Evolutionary conservation across 805 yeast species (phyloP).

Genomic region (Candida chilensis): DNA sequence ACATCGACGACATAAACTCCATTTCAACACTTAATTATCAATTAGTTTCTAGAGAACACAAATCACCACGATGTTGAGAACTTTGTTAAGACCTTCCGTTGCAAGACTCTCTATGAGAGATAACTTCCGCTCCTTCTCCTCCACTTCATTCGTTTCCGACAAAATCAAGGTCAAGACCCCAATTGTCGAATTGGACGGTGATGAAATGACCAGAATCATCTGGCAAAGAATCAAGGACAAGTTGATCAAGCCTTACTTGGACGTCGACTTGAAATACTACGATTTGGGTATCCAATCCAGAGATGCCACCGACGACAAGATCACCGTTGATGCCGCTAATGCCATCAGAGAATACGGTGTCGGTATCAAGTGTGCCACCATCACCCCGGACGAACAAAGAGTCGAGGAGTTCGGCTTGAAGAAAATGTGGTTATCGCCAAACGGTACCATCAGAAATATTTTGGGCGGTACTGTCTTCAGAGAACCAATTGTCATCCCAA

Average conservation of each 20-base stretch:
- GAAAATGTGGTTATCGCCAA: conserved; percentile 83
- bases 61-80: no score
- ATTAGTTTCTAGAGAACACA: no score
- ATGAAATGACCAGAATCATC: conserved; percentile 81
- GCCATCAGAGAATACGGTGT: conserved; percentile 71
- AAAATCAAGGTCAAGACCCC: conserved; percentile 69
- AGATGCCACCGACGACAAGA: conserved; percentile 63
- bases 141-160: conserved; percentile 4
- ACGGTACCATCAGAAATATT: conserved; percentile 77
- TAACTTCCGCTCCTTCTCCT: neutral
- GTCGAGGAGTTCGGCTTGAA: conserved; percentile 66
- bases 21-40: no score
- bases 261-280: conserved; percentile 67
- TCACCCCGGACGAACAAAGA: conserved; percentile 76
- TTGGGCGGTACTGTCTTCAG: conserved; percentile 79
- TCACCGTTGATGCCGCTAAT: conserved; percentile 71
- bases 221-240: conserved; percentile 69
- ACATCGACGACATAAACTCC: no score
- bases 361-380: conserved; percentile 80
- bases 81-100: neutral
- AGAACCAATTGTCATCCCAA: conserved; percentile 74
- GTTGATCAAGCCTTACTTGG: conserved; percentile 60
- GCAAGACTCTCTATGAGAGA: neutral
- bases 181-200: conserved; percentile 75
- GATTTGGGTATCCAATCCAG: conserved; percentile 63